Conservation (phyloP, 768 basidiomycete species). For the Pleurotus eryngii region DNA sequence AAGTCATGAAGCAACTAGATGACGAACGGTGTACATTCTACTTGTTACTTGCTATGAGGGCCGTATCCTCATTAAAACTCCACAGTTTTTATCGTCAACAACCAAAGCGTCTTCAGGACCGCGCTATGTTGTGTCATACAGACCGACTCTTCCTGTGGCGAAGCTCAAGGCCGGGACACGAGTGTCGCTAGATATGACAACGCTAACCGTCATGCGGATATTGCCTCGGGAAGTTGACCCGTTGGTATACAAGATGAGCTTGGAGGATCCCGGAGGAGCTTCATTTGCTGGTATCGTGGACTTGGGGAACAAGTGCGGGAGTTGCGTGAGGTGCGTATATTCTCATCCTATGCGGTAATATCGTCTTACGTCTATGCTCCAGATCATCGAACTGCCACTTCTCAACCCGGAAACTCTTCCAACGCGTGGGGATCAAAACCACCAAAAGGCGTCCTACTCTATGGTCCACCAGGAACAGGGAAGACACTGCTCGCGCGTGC, state of each 20-base stretch:
- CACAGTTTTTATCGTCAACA: conserved; percentile 92
- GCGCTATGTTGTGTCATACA: conserved; percentile 96
- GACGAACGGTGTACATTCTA: conserved; percentile 85
- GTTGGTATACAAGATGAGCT: conserved; percentile 98
- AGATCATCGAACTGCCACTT: conserved; percentile 95
- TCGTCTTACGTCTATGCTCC: background rate
- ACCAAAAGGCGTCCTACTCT: conserved; percentile 93
- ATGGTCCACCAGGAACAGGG: conserved; percentile 95
- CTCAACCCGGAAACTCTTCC: conserved; percentile 94
- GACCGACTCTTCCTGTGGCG: conserved; percentile 84
- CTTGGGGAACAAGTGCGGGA: conserved; percentile 95
- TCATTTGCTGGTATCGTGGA: conserved; percentile 95
- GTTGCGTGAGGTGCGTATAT: conserved; percentile 73
- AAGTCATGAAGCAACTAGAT: conserved; percentile 98
- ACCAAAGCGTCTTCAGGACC: conserved; percentile 99
- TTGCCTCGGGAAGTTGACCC: conserved; percentile 97
- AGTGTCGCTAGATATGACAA: conserved; percentile 99
- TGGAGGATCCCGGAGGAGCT: conserved; percentile 95
- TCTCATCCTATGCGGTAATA: background rate
- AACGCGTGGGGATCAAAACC: conserved; percentile 96
- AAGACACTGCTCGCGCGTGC: conserved; percentile 95
- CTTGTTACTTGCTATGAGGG: background rate
- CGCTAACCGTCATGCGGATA: conserved; percentile 97
- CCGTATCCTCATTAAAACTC: background rate
- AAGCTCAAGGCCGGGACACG: conserved; percentile 94